Base-by-base conservation (phyloP, 1,284 basidiomycete genomes). In the Boletus semigastroideus region DNA sequence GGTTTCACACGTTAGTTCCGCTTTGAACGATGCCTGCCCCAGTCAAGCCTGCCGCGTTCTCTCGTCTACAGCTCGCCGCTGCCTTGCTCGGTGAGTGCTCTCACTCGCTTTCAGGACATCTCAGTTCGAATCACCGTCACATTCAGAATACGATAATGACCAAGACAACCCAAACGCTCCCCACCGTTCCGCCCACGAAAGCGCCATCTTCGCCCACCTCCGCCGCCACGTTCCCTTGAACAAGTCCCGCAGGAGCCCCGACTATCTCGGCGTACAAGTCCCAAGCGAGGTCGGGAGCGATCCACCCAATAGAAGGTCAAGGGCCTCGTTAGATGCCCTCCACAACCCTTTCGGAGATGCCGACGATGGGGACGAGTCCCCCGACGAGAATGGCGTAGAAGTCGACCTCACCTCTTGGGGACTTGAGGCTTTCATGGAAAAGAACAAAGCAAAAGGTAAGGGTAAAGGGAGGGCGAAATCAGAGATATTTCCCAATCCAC, bases 401-500 rank as follows among this genome's bases (percentile, higher is more conserved):
- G 86, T 92, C 19, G 89, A 92, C 69, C 74, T 92, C 46, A 77
- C 86, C 4, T 91, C 89, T 19, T 92, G 90, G 89, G 89, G 89
- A 3, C 74, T 92, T 20, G 87, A 90, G 53, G 79, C 82, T 16
- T 83, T 90, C 66, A 80, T 90, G 52, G 77, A 84, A 0, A 86
- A 87, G 63, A 80, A 83, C 54, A 84, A 82, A 67, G 70, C 65
- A 68, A 58, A 74, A 73, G 71, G 66, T 57, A 77, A 78, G 58
- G 73, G 71, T 13, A 79, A 78, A 62, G 70, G 57, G 33, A 76
- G 69, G 56, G 67, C 71, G 33, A 84, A 80, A 64, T 77, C 79
- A 34, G 73, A 74, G 14, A 66, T 74, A 39, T 70, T 82, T 40
- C 76, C 79, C 27, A 78, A 81, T 60, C 74, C 80, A 36, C 76